A percentile compares a stretch with the other conserved stretches of the same genome.
phyloP scores from a whole-genome alignment of 768 basidiomycete genomes.

The Auricularia sp. region DNA sequence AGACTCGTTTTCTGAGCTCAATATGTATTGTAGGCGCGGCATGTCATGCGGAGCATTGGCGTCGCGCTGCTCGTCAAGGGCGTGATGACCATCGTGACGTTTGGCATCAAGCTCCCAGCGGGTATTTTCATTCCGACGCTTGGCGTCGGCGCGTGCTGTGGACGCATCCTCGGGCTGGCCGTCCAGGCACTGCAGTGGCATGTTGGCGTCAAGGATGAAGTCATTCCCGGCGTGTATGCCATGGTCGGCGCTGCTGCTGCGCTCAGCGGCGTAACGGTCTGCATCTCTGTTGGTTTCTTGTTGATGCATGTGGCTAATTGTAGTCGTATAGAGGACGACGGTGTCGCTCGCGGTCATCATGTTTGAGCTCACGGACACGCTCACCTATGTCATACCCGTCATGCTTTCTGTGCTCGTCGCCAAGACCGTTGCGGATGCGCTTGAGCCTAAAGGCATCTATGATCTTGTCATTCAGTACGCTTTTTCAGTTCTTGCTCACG shows the following conservation, averaged over 20 bases:
- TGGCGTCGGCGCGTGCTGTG: slow-evolving; percentile 89
- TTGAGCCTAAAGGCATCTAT: slow-evolving; percentile 93
- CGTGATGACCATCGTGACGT: slow-evolving; percentile 73
- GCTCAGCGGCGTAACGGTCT: slow-evolving; percentile 88
- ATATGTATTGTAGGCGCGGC: slow-evolving; percentile 35
- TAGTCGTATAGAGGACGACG: slow-evolving; percentile 53
- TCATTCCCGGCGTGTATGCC: slow-evolving; percentile 85
- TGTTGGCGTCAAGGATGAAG: slow-evolving; percentile 53
- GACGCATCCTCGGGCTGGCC: slow-evolving; percentile 71
- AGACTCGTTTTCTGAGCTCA: neutral
- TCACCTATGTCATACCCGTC: slow-evolving; percentile 85
- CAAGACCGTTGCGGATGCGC: slow-evolving; percentile 78
- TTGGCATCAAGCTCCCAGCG: slow-evolving; percentile 84
- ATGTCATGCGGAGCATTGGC: slow-evolving; percentile 54
- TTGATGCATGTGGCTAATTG: slow-evolving; percentile 3
- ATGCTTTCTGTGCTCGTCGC: slow-evolving; percentile 79
- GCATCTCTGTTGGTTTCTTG: slow-evolving; percentile 16
- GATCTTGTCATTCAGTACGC: slow-evolving; percentile 84
- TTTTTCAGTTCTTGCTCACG: neutral
- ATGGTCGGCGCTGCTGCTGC: slow-evolving; percentile 93
- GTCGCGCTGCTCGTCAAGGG: slow-evolving; percentile 76
- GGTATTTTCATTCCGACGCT: slow-evolving; percentile 97
- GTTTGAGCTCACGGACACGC: slow-evolving; percentile 87
- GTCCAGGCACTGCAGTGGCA: slow-evolving; percentile 76
- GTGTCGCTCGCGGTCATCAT: slow-evolving; percentile 94